Percentiles rank a stretch among this genome's conserved stretches.
Conservation (phyloP, 1,139 yeast genomes). For the Geotrichum citri-aurantii region DNA sequence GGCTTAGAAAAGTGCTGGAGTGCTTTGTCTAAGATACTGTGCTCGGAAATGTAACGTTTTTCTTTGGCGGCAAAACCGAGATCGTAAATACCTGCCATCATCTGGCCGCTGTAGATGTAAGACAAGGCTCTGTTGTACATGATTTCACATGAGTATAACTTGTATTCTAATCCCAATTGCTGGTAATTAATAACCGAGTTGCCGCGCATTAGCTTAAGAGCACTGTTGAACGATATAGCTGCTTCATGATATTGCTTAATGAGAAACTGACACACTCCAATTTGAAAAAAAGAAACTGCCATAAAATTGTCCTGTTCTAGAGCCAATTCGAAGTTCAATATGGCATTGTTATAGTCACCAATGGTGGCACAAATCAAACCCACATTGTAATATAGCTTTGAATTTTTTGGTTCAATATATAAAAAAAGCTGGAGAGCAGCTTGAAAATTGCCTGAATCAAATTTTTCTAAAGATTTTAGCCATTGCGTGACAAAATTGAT, state of each 20-base stretch:
- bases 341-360: conserved; percentile 21
- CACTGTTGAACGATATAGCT: conserved; percentile 24
- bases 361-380: conserved; percentile 20
- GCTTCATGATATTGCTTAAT: conserved; percentile 23
- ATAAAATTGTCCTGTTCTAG: conserved; percentile 24
- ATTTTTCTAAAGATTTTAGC: conserved; percentile 16
- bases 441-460: conserved; percentile 12
- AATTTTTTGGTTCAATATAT: conserved; percentile 11
- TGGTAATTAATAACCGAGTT: conserved; percentile 25
- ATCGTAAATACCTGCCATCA: conserved; percentile 22
- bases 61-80: conserved; percentile 23
- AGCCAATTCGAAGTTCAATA: conserved; percentile 19
- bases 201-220: conserved; percentile 24
- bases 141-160: conserved; percentile 26
- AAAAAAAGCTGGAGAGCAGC: conserved; percentile 13
- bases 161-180: conserved; percentile 25
- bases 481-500: conserved; percentile 6
- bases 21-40: conserved; percentile 27
- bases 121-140: conserved; percentile 26
- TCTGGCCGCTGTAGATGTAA: conserved; percentile 22
- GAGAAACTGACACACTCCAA: conserved; percentile 26
- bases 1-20: conserved; percentile 17
- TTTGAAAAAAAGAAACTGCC: conserved; percentile 26
- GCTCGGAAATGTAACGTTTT: conserved; percentile 22
- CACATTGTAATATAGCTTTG: conserved; percentile 22